Conservation (phyloP, 768 basidiomycete species). For the Lenzites betulinus region DNA sequence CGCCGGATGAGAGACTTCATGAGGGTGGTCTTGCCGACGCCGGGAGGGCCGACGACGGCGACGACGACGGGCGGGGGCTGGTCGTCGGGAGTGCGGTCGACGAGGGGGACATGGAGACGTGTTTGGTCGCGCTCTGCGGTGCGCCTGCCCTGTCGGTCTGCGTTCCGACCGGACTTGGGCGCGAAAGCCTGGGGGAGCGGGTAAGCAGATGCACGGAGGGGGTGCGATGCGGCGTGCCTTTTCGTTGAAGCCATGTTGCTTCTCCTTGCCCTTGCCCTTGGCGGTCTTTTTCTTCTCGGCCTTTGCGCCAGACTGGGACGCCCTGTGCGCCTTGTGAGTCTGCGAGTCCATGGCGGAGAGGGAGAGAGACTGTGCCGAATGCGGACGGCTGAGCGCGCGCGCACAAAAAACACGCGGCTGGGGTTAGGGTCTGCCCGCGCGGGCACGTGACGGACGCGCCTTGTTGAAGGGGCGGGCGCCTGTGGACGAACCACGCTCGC, state of each 20-base stretch:
- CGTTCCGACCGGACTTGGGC: constrained; percentile 84
- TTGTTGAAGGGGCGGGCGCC: constrained; percentile 23
- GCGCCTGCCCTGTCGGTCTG: constrained; percentile 85
- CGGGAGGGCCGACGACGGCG: constrained; percentile 94
- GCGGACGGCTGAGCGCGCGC: constrained; percentile 6
- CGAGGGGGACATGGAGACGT: constrained; percentile 92
- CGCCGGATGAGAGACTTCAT: constrained; percentile 88
- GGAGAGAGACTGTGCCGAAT: not conserved
- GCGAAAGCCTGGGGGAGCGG: constrained; percentile 74
- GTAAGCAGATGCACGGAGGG: not conserved
- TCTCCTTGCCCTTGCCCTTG: constrained; percentile 68
- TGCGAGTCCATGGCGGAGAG: constrained; percentile 60
- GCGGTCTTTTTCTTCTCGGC: constrained; percentile 66
- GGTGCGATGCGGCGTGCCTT: constrained; percentile 56
- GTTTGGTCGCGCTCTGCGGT: constrained; percentile 94
- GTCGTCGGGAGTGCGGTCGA: constrained; percentile 90
- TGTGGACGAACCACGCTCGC: constrained; percentile 15
- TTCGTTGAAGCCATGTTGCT: constrained; percentile 82
- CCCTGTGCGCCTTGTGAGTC: constrained; percentile 82
- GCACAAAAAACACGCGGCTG: constrained; percentile 10
- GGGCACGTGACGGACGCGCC: constrained; percentile 24
- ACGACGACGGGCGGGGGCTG: constrained; percentile 92
- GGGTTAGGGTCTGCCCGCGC: constrained; percentile 17
- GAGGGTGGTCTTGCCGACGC: constrained; percentile 95
- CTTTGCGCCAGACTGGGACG: constrained; percentile 69